Base-by-base conservation (phyloP, 495 filamentous ascomycete genomes). In the Hypoxylon rickii region DNA sequence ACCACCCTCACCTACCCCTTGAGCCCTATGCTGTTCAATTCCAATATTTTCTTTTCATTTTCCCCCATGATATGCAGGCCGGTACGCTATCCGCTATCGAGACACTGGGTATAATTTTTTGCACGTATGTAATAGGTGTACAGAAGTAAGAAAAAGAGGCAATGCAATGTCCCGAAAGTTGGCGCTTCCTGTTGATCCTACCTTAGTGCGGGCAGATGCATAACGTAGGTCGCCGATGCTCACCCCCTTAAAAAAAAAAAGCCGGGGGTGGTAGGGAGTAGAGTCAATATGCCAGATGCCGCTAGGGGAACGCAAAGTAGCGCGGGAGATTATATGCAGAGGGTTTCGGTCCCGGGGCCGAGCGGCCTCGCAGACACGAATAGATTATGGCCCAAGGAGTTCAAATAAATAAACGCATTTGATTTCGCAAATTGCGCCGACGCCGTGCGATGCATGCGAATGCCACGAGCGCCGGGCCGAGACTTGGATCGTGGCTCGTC, bases 191-290 rank as follows among this genome's bases (percentile, higher is more conserved):
- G 59, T 29, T 49, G 53, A 58, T 63, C 59, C 26, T 50, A 58
- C 16, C 59, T 53, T 19, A 12, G 49, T 58, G 54, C 34, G 44
- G 49, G 49, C 59, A 58, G 48, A 32, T 54, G 59, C 59, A 63
- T 57, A 21, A 63, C n/a, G 59, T 63, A 58, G 59, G 59, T 63
- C 59, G 59, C 59, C 59, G 59, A 54, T 20, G 40, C 43, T 34
- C 22, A 32, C 43, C 38, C 31, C 32, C 47, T 31, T 39, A 29
- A 38, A 44, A 22, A n/a, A 57, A 17, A 46, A 50, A 10, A 19
- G 29, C 39, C 3, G 38, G 18, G 51, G 8, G n/a, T n/a, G n/a
- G n/a, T n/a, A n/a, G n/a, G n/a, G n/a, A n/a, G n/a, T n/a, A n/a
- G n/a, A n/a, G n/a, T n/a, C n/a, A n/a, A n/a, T n/a, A n/a, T n/a